Conservation (phyloP, 2,329 filamentous ascomycete species). For the Exophiala oligosperma region DNA sequence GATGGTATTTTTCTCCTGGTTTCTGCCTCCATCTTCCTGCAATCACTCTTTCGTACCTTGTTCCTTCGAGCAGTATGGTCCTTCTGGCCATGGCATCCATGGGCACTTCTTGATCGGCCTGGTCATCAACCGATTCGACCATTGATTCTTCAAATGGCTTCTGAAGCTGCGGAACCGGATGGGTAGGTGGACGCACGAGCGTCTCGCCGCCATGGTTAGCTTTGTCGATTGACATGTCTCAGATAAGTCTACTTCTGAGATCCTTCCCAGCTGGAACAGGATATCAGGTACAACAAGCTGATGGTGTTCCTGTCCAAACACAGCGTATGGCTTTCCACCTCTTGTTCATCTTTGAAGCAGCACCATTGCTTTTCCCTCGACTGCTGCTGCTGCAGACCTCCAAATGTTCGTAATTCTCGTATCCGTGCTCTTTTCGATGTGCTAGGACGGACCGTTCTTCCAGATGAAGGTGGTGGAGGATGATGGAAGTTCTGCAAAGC, state of each 20-base stretch:
- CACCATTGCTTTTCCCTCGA: not conserved
- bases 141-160: constrained; percentile 49
- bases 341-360: constrained; percentile 4
- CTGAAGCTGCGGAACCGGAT: constrained; percentile 45
- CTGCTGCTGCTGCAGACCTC: not conserved
- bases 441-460: too few relatives aligned
- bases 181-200: constrained; percentile 33
- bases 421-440: not conserved
- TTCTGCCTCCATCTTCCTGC: constrained; percentile 75
- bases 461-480: too few relatives aligned
- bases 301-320: not conserved
- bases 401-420: not conserved
- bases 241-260: not conserved
- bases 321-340: not conserved
- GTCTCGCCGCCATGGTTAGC: constrained; percentile 9
- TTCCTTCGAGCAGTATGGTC: constrained; percentile 66
- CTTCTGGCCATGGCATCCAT: constrained; percentile 53
- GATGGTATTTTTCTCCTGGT: constrained; percentile 75
- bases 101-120: constrained; percentile 34
- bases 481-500: too few relatives aligned
- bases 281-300: not conserved
- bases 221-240: constrained; percentile 22
- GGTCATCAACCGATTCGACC: constrained; percentile 35
- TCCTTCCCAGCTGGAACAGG: not conserved
- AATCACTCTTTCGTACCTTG: constrained; percentile 69